A percentile compares a stretch with the other conserved stretches of the same genome.
Evolutionary conservation across 2,329 filamentous ascomycete genomes (phyloP).

Genomic region (Fusarium torulosum): DNA sequence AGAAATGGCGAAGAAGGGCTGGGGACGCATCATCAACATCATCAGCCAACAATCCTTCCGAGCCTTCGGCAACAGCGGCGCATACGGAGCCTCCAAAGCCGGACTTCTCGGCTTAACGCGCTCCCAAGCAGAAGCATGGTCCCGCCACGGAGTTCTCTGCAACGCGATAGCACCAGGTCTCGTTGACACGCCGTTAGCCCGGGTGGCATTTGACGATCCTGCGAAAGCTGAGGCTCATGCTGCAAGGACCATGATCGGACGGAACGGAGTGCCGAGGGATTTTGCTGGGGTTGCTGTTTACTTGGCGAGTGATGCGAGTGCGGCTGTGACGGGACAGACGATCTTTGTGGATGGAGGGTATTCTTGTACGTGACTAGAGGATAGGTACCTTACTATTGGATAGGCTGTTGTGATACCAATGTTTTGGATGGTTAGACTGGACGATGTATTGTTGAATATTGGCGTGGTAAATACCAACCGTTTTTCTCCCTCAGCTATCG

Average conservation of each 20-base stretch:
- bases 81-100: slow-evolving; percentile 52
- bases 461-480: neutral
- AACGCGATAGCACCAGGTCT: slow-evolving; percentile 52
- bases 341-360: slow-evolving; percentile 54
- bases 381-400: neutral
- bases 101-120: slow-evolving; percentile 51
- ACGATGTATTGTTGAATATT: neutral
- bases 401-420: neutral
- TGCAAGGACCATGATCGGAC: slow-evolving; percentile 48
- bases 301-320: slow-evolving; percentile 50
- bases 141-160: slow-evolving; percentile 50
- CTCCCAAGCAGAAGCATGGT: slow-evolving; percentile 54
- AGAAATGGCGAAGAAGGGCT: slow-evolving; percentile 49
- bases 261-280: slow-evolving; percentile 50
- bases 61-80: slow-evolving; percentile 52
- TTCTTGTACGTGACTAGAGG: slow-evolving; percentile 42
- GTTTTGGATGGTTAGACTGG: neutral
- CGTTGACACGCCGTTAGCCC: slow-evolving; percentile 49
- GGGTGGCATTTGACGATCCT: slow-evolving; percentile 39
- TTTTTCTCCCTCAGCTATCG: neutral
- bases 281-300: slow-evolving; percentile 51
- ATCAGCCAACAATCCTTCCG: slow-evolving; percentile 51
- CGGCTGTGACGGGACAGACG: slow-evolving; percentile 51
- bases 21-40: slow-evolving; percentile 53
- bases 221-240: slow-evolving; percentile 44